phyloP scores from a whole-genome alignment of 352 stramenopile genomes.

The Phytophthora boehmeriae region DNA sequence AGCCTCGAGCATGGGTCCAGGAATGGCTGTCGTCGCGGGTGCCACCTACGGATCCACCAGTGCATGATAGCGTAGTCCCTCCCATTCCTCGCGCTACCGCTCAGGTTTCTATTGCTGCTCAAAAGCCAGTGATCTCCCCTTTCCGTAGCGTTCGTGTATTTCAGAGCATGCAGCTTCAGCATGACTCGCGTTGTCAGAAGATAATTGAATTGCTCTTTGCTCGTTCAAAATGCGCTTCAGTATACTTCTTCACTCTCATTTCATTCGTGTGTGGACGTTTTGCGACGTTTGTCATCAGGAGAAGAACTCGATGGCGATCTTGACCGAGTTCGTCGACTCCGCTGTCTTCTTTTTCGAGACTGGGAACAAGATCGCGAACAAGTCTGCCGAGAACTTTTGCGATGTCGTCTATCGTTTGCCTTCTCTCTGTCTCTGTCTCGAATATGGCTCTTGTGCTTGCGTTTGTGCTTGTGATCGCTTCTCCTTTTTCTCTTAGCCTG shows the following conservation, averaged over 20 bases:
- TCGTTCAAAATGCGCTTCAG: background rate
- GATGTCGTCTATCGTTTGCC: background rate
- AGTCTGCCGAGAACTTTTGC: background rate
- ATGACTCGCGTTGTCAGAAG: slow-evolving; percentile 1
- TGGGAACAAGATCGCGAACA: slow-evolving; percentile 18
- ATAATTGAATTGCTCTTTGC: slow-evolving; percentile 1
- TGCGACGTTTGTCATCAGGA: background rate
- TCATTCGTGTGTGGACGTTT: background rate
- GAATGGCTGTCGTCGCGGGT: slow-evolving; percentile 43
- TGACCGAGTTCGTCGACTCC: background rate
- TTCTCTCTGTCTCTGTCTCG: slow-evolving; percentile 10
- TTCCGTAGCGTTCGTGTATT: slow-evolving; percentile 22
- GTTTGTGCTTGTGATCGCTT: slow-evolving; percentile 39
- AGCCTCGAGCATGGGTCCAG: slow-evolving; percentile 40
- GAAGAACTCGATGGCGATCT: background rate
- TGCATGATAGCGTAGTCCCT: slow-evolving; percentile 43
- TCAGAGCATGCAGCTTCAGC: background rate
- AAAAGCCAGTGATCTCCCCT: slow-evolving; percentile 23
- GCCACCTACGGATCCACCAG: slow-evolving; percentile 38
- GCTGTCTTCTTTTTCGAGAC: background rate
- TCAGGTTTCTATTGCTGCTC: slow-evolving; percentile 38
- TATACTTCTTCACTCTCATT: background rate
- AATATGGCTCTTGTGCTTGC: slow-evolving; percentile 22
- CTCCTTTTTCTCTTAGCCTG: slow-evolving; percentile 32
- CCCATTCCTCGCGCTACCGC: slow-evolving; percentile 37